Evolutionary conservation across 176 grass and related monocot species (phyloP).

Genomic region (Cenchrus americanus): DNA sequence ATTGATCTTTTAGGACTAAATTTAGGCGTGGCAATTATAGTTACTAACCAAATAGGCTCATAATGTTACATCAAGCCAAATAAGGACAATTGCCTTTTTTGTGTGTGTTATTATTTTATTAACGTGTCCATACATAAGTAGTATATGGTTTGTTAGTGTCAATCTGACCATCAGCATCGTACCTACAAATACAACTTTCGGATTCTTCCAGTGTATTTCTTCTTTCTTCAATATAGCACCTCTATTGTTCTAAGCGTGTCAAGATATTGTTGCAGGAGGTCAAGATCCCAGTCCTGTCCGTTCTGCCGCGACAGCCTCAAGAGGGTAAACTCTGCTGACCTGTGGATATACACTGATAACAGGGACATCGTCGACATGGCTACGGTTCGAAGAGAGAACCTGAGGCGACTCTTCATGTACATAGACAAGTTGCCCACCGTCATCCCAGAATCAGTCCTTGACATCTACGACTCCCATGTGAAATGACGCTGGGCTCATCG

Average conservation of each 20-base stretch:
- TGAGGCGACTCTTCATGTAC: constrained; percentile 81
- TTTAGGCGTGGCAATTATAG: too few species aligned
- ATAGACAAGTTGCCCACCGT: constrained; percentile 83
- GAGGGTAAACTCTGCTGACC: constrained; percentile 69
- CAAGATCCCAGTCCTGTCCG: constrained; percentile 88
- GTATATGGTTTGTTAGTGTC: neutral
- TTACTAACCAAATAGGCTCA: too few species aligned
- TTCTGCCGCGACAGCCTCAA: constrained; percentile 83
- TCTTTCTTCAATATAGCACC: neutral
- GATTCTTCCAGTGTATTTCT: neutral
- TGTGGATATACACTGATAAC: constrained; percentile 80
- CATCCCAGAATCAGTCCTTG: constrained; percentile 72
- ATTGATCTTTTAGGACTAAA: neutral
- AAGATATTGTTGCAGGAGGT: constrained; percentile 54
- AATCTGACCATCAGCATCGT: neutral
- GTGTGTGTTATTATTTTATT: too few species aligned
- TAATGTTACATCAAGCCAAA: too few species aligned
- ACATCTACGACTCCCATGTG: constrained; percentile 72
- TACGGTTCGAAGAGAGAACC: constrained; percentile 70
- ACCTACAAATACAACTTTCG: neutral
- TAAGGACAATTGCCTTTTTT: too few species aligned
- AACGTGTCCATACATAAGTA: neutral
- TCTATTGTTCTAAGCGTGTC: neutral
- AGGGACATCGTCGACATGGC: constrained; percentile 70
- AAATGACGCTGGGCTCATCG: constrained; percentile 49